These are phyloP conservation scores for Boeremia exigua DNA, from an alignment of 2,329 filamentous ascomycete genomes.

Conservation along the genomic window DNA sequence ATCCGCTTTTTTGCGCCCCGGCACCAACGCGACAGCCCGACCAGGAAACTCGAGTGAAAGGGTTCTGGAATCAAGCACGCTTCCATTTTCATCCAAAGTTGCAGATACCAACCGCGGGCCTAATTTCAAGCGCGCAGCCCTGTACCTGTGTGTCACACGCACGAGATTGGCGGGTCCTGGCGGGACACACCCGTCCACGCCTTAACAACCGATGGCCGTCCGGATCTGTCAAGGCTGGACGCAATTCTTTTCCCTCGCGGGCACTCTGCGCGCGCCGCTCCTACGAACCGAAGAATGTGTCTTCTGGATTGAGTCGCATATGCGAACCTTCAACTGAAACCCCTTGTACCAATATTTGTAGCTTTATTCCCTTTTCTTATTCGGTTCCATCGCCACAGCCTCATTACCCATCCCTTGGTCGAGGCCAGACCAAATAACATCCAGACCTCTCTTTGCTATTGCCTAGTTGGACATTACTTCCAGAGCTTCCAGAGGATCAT, in stretches of 20 bases:
- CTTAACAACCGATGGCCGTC: constrained; percentile 26
- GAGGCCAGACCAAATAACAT: background rate
- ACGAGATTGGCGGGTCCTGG: constrained; percentile 13
- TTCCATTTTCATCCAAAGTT: constrained; percentile 12
- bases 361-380: constrained; percentile 5
- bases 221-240: constrained; percentile 22
- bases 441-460: background rate
- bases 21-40: constrained; percentile 13
- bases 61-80: constrained; percentile 13
- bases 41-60: constrained; percentile 19
- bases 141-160: constrained; percentile 24
- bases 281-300: constrained; percentile 22
- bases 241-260: constrained; percentile 23
- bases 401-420: constrained; percentile 9
- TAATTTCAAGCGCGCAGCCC: constrained; percentile 11
- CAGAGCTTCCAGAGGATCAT: constrained; percentile 11
- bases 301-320: constrained; percentile 16
- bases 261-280: constrained; percentile 21
- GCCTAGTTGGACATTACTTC: background rate
- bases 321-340: constrained; percentile 7
- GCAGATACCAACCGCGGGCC: constrained; percentile 14
- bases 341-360: constrained; percentile 16
- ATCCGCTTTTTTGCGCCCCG: constrained; percentile 10
- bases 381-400: constrained; percentile 9
- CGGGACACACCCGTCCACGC: constrained; percentile 15